Evolutionary conservation across 257 asterid species (phyloP), one percentile per base, ranked within the genome.

Genomic region (Plantago elongata): DNA sequence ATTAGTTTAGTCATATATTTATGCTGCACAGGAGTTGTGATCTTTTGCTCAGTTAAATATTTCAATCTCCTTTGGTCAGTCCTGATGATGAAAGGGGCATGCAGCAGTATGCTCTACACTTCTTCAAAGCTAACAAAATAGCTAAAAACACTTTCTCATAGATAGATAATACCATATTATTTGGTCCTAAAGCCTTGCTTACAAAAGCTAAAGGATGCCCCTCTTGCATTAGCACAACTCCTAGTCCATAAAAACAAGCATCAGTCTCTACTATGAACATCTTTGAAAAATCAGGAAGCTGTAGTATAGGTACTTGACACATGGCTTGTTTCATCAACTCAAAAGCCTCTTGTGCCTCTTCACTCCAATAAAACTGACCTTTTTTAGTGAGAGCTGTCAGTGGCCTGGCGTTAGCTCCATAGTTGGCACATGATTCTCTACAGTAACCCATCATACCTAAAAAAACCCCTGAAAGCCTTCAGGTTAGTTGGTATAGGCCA

Each of bases 11-110:
- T 50, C 3, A 62, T 9, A 18, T 45, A 48, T 2, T 48, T 62
- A n/a, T 62, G 67, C 5, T 62, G 67, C 18, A 27, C 18, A 13
- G 67, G 67, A 18, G 67, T 62, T 0, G 45, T 7, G 8, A 62
- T 29, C 9, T 30, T 62, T 7, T 62, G 47, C 45, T 62, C 67
- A 2, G 37, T 15, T 0, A 62, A 9, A n/a, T 22, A 47, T 9
- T 62, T 62, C 7, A 62, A 45, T 30, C n/a, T 27, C 12, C 50
- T 54, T 0, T 50, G 58, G 37, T 60, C 51, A 0, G 54, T 60
- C 0, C 30, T 9, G 51, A 44, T 44, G 40, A 34, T 34, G 8
- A 34, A 34, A 1, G 40, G 40, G 0, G 40, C 3, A 44, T 9
- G 7, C 18, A 62, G 9, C 11, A 6, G 52, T 62, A 48, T 1